Evolutionary conservation across 129 eudicot species (phyloP), one percentile per base, ranked within the genome.

Genomic region (Artemisia tridentata): DNA sequence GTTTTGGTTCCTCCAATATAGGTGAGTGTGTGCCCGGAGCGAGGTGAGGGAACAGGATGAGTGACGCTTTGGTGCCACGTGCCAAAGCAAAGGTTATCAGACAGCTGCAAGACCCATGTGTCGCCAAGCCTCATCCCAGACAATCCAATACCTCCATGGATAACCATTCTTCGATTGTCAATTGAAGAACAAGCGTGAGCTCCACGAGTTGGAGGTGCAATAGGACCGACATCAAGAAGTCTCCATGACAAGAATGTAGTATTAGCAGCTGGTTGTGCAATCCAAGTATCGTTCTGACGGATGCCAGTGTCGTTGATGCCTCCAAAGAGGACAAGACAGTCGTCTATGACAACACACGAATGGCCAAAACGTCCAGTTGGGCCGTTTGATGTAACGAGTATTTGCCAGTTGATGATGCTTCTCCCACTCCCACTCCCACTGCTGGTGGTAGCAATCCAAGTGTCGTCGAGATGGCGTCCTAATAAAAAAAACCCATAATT

Each of bases 341-440:
- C 88, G 18, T 78, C 88, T 14, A 80, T 75, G 3, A 81, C 93
- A 19, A 90, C 88, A 76, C 96, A 87, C 3, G 97, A 88, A 72
- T 95, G 99, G 46, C 99, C 99, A 71, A 95, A 95, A 4, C 99
- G 86, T 11, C 99, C 99, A 49, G 86, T 88, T 2, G 99, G 99
- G 49, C 80, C 70, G 7, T 86, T 91, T 31, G 96, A 76, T 48
- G 67, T 50, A 11, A 78, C 74, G 0, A 34, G 45, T 72, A 78
- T 81, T 57, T 95, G 93, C 99, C 99, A 95, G 23, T 78, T 82
- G 73, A 86, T 23, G 38, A 86, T 23, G 38, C 67, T 63, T 62
- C 74, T 85, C 45, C 51, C n/a, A n/a, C n/a, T n/a, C n/a, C n/a
- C n/a, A n/a, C n/a, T n/a, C n/a, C n/a, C n/a, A n/a, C n/a, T n/a